Conservation (phyloP, 345 rosid genomes). For the Conringia planisiliqua region DNA sequence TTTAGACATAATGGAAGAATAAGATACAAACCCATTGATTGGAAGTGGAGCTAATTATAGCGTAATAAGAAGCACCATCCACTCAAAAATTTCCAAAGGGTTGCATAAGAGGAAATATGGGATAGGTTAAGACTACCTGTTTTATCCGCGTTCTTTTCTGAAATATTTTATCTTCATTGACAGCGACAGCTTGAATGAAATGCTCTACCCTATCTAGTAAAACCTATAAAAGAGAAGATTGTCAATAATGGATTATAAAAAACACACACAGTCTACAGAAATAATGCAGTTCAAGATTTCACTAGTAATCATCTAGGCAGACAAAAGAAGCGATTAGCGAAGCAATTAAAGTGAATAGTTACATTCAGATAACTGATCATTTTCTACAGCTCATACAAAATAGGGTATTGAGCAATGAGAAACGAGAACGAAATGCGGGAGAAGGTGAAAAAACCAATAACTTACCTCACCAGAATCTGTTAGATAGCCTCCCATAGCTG, state of each 20-base stretch:
- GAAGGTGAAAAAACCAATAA: conserved; percentile 12
- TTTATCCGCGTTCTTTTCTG: conserved; percentile 93
- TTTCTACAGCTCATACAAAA: conserved; percentile 10
- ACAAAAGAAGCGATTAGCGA: not conserved
- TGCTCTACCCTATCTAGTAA: conserved; percentile 78
- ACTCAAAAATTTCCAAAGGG: conserved; percentile 4
- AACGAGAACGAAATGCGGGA: not conserved
- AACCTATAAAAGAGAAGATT: conserved; percentile 46
- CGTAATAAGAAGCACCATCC: not conserved
- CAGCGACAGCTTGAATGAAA: conserved; percentile 82
- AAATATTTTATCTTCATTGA: conserved; percentile 88
- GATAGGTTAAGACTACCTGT: conserved; percentile 43
- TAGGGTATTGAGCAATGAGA: not conserved
- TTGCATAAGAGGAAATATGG: not conserved
- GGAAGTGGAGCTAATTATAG: not conserved
- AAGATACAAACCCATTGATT: not conserved
- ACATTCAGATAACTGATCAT: not conserved
- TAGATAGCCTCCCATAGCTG: conserved; percentile 95
- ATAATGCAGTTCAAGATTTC: not conserved
- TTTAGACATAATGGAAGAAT: not conserved
- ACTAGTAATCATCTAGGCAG: not conserved
- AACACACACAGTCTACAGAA: not conserved
- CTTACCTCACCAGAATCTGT: conserved; percentile 98
- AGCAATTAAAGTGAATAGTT: not conserved
- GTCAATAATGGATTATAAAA: not conserved